These are phyloP conservation scores for Phytopythium cucurbitacearum DNA, from an alignment of 352 stramenopile species.

Conservation along the genomic window DNA sequence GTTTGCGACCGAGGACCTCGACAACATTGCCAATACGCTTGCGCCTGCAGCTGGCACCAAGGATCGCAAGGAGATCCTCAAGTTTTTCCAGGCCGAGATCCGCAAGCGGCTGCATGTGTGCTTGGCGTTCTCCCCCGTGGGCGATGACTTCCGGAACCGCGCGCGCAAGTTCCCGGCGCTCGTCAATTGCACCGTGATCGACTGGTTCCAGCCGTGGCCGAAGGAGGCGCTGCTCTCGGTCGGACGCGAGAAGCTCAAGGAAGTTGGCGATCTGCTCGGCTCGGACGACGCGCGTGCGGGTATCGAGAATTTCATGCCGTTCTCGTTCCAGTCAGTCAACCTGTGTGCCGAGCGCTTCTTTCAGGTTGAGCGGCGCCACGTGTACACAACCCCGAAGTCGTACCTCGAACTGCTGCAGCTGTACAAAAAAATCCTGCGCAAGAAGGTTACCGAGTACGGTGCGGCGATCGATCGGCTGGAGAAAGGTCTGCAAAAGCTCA, in stretches of 20 bases:
- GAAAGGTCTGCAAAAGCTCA: conserved; percentile 92
- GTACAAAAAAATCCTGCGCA: conserved; percentile 92
- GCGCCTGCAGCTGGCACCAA: conserved; percentile 73
- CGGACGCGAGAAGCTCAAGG: conserved; percentile 83
- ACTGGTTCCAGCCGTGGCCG: conserved; percentile 94
- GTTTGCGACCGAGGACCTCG: conserved; percentile 93
- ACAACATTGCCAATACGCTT: conserved; percentile 90
- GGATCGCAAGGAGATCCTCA: conserved; percentile 91
- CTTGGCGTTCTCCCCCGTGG: conserved; percentile 93
- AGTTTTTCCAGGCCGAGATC: conserved; percentile 94
- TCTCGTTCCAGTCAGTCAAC: conserved; percentile 94
- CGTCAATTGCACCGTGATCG: conserved; percentile 95
- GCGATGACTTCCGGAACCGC: conserved; percentile 93
- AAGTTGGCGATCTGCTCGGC: conserved; percentile 82
- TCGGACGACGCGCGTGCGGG: conserved; percentile 69
- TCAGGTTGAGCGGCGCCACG: conserved; percentile 86
- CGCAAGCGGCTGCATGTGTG: conserved; percentile 95
- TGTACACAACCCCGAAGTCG: conserved; percentile 96
- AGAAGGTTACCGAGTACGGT: conserved; percentile 89
- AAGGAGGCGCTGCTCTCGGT: conserved; percentile 92
- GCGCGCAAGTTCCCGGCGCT: conserved; percentile 94
- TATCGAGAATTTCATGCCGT: conserved; percentile 96
- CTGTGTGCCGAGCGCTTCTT: conserved; percentile 88
- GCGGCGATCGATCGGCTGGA: conserved; percentile 89
- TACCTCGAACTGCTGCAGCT: conserved; percentile 93